Conservation (phyloP, 2,329 filamentous ascomycete species). For the Diaporthe nobilis region DNA sequence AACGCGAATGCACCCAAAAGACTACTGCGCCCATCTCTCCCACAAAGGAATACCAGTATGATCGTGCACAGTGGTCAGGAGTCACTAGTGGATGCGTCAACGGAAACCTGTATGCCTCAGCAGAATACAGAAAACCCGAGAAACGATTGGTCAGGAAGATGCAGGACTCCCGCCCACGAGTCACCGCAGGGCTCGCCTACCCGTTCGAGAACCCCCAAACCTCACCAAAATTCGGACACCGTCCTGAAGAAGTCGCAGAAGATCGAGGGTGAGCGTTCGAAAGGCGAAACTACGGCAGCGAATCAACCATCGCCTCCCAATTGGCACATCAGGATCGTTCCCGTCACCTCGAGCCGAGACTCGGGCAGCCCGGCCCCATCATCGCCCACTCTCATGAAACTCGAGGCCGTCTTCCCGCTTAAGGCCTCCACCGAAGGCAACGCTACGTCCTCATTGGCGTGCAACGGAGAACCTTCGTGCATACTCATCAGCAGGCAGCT, state of each 20-base stretch:
- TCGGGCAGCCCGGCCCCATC: neutral
- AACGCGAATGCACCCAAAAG: neutral
- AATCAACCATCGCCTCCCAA: neutral
- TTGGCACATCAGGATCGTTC: constrained; percentile 34
- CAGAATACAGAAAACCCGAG: neutral
- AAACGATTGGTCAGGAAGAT: neutral
- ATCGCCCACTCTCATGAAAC: constrained; percentile 2
- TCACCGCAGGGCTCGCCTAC: neutral
- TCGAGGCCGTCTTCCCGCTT: constrained; percentile 35
- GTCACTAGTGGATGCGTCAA: neutral
- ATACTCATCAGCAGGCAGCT: constrained; percentile 23
- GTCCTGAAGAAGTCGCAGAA: neutral
- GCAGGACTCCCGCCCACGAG: neutral
- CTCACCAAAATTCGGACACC: neutral
- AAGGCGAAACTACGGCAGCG: neutral
- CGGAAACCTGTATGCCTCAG: neutral
- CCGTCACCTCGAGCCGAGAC: neutral
- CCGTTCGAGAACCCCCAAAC: neutral
- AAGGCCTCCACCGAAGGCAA: neutral
- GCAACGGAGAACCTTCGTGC: constrained; percentile 15
- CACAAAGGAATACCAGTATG: constrained; percentile 7
- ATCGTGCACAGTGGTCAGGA: constrained; percentile 18
- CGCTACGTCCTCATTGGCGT: neutral
- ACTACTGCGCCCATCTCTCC: constrained; percentile 4
- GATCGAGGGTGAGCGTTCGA: neutral